Evolutionary conservation across 192 early-diverging fungal species (phyloP).

Genomic region (Glomus cerebriforme): DNA sequence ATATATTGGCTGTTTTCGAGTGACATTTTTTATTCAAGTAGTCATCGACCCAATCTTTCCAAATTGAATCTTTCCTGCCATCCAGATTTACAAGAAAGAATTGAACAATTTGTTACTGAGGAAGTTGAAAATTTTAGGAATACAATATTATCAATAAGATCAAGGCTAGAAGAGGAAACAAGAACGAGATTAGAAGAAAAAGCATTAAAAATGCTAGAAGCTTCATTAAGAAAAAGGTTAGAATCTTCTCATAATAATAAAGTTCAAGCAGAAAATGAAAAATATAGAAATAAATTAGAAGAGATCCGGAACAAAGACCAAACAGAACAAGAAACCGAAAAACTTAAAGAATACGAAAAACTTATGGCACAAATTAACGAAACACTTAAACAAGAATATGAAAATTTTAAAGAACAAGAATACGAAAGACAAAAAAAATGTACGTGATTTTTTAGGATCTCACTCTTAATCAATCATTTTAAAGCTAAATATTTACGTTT

Average conservation of each 20-base stretch:
- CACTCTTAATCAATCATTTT: neutral
- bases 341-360: constrained; percentile 33
- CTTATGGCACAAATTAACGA: constrained; percentile 24
- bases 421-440: neutral
- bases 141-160: constrained; percentile 29
- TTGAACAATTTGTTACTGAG: constrained; percentile 42
- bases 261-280: neutral
- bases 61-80: constrained; percentile 41
- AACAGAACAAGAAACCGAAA: constrained; percentile 23
- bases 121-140: constrained; percentile 38
- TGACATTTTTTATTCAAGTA: constrained; percentile 42
- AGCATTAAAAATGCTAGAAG: neutral
- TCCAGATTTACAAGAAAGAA: constrained; percentile 35
- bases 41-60: constrained; percentile 24
- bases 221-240: neutral
- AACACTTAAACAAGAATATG: neutral
- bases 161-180: constrained; percentile 27
- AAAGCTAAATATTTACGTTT: neutral
- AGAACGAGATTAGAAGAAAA: constrained; percentile 11
- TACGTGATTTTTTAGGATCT: neutral
- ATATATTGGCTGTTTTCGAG: constrained; percentile 54
- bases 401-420: neutral
- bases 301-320: constrained; percentile 4
- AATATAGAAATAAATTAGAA: constrained; percentile 2
- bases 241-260: neutral